Conservation (phyloP, 208 protist species). For the Trypanosomatidae sp. region DNA sequence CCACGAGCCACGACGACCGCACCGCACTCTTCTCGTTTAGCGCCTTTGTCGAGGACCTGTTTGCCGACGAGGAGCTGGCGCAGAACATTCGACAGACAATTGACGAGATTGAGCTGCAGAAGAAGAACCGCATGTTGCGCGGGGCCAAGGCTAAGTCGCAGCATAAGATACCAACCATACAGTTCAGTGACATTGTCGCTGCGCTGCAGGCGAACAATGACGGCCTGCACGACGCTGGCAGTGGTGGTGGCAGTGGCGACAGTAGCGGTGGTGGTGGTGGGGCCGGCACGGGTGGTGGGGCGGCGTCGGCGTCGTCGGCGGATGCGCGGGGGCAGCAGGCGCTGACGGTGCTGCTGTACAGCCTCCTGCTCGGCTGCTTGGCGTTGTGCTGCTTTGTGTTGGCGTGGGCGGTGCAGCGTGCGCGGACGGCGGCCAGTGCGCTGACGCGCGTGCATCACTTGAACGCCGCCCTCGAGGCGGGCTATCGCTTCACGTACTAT, state of each 20-base stretch:
- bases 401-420: background rate
- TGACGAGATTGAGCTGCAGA: conserved; percentile 9
- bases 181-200: background rate
- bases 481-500: background rate
- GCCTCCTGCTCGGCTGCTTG: background rate
- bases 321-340: background rate
- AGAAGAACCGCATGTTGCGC: conserved; percentile 10
- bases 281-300: too few relatives aligned
- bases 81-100: conserved; percentile 3
- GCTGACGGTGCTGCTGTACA: background rate
- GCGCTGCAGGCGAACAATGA: background rate
- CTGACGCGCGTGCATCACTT: background rate
- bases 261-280: too few relatives aligned
- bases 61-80: conserved; percentile 4
- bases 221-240: too few relatives aligned
- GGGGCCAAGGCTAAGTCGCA: background rate
- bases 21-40: conserved; percentile 1
- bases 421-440: background rate
- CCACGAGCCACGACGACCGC: conserved; percentile 6
- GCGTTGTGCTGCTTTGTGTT: background rate
- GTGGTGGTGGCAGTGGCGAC: too few relatives aligned
- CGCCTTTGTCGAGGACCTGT: conserved; percentile 9
- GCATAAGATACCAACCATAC: background rate
- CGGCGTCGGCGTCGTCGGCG: too few relatives aligned
- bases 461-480: background rate